Evolutionary conservation across 768 basidiomycete genomes (phyloP).

Genomic region (Suillus brevipes): DNA sequence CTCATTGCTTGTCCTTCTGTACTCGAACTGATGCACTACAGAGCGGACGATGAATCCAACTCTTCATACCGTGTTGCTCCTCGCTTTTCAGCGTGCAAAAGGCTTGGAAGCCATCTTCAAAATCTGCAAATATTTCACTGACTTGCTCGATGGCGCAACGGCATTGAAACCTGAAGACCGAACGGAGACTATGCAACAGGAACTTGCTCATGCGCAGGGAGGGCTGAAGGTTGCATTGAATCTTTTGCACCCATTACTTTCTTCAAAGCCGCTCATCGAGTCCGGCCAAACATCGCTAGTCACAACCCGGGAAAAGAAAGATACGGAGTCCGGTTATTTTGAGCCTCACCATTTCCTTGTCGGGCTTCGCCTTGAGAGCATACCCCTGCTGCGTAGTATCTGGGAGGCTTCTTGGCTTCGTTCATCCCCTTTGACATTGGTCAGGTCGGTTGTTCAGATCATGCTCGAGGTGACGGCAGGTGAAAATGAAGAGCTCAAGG

Average conservation of each 20-base stretch:
- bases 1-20: not conserved
- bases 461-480: conserved; percentile 80
- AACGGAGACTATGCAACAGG: conserved; percentile 55
- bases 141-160: conserved; percentile 56
- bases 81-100: conserved; percentile 67
- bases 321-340: conserved; percentile 77
- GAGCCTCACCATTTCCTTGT: conserved; percentile 88
- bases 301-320: conserved; percentile 74
- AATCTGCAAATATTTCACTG: conserved; percentile 54
- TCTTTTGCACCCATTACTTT: conserved; percentile 72
- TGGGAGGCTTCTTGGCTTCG: conserved; percentile 88
- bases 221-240: conserved; percentile 81
- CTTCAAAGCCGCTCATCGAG: conserved; percentile 80
- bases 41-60: conserved; percentile 75
- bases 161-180: conserved; percentile 56
- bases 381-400: conserved; percentile 65
- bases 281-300: conserved; percentile 78
- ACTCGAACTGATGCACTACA: conserved; percentile 30
- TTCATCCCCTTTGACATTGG: conserved; percentile 70
- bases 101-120: conserved; percentile 70
- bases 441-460: conserved; percentile 71
- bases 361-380: conserved; percentile 64
- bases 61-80: conserved; percentile 80
- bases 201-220: conserved; percentile 73
- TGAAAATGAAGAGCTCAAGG: conserved; percentile 74